Conservation (phyloP, 345 rosid species). For the Lenwebbia sp. region DNA sequence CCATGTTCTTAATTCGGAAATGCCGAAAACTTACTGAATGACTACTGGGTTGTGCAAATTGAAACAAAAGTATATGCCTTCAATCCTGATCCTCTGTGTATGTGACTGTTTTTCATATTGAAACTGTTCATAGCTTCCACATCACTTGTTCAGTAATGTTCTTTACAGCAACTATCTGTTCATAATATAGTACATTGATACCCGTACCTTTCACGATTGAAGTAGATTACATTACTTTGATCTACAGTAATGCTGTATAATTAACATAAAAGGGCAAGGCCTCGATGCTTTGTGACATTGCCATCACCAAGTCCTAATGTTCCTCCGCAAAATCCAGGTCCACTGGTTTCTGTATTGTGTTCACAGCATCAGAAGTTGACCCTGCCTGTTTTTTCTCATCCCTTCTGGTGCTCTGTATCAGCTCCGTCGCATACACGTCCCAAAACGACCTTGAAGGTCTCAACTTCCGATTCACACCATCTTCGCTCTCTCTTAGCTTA, state of each 20-base stretch:
- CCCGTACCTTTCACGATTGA: not conserved
- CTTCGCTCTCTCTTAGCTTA: not conserved
- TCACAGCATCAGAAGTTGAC: slow-evolving; percentile 1
- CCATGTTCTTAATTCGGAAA: not conserved
- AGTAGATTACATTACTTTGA: not conserved
- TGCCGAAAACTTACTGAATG: not conserved
- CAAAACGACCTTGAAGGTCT: slow-evolving; percentile 3
- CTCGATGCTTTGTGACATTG: not conserved
- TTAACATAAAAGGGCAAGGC: not conserved
- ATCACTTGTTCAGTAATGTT: not conserved
- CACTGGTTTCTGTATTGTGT: slow-evolving; percentile 14
- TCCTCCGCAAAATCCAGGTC: slow-evolving; percentile 14
- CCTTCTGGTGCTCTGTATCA: slow-evolving; percentile 2
- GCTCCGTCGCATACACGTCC: not conserved
- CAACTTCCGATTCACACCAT: not conserved
- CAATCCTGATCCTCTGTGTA: not conserved
- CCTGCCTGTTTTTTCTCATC: slow-evolving; percentile 8
- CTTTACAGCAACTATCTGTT: not conserved
- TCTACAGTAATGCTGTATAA: not conserved
- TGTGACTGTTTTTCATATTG: not conserved
- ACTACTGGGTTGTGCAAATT: not conserved
- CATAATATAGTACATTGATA: not conserved
- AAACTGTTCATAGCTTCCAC: not conserved
- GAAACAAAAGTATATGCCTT: not conserved
- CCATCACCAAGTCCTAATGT: not conserved